Base-by-base conservation (phyloP, 1,139 yeast species). In the Spathaspora sp. region DNA sequence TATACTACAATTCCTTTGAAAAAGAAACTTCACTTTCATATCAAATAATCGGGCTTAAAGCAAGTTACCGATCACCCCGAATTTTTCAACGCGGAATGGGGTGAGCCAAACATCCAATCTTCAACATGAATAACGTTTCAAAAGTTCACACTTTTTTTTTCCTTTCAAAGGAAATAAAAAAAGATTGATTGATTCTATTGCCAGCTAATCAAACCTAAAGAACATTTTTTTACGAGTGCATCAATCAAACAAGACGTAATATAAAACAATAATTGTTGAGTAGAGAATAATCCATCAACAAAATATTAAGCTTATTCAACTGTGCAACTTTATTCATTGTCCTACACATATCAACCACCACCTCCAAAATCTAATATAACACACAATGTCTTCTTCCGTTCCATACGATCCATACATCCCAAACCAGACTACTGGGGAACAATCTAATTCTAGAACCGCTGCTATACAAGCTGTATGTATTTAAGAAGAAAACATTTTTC, bases 401-500 rank as follows among this genome's bases (percentile, higher is more conserved):
- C 96, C 96, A 50, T 89, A 89, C 67, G 96, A 89, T 65, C 96
- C 96, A 61, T 89, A 87, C 60, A 84, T 86, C 55, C 95, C 96
- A 42, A 79, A 80, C 55, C 82, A 79, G 58, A 70, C 74, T 41
- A 71, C 78, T 27, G 76, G 76, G 15, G 79, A 78, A 47, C 79
- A 74, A 60, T 74, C 80, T 44, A 78, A 78, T 56, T 71, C 82
- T 59, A 82, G 86, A 65, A 85, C 95, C 29, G 95, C 95, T 37
- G 90, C 90, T 53, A 82, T 88, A 63, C 93, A 87, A 67, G 93
- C 93, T 39, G 87, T 82, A 77, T 56, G 87, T 81, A 53, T 44
- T 13, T 31, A 4, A 31, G 7, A 20, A 20, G 23, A 20, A 20
- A 20, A 20, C 23, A 20, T 20, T 20, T 20, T 20, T 4, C 23